These are phyloP conservation scores for Yueomyces sinensis DNA, from an alignment of 805 yeast species.

Conservation along the genomic window DNA sequence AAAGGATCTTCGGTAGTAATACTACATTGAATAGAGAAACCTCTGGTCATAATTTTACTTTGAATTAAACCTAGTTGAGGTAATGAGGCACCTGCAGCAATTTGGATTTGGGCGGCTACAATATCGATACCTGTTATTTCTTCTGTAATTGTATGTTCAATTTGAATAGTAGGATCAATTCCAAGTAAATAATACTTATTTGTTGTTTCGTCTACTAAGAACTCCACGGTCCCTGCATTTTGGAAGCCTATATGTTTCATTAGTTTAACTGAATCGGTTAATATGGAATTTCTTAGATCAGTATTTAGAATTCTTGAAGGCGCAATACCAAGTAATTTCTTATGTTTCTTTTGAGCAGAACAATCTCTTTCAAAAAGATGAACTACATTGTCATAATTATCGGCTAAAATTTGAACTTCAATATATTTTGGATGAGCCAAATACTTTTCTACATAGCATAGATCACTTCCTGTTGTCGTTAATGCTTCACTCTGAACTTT, in stretches of 20 bases:
- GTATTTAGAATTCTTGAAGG: constrained; percentile 84
- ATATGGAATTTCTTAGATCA: constrained; percentile 74
- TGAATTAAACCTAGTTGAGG: constrained; percentile 82
- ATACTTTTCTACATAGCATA: constrained; percentile 91
- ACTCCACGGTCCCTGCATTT: constrained; percentile 97
- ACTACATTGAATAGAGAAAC: constrained; percentile 98
- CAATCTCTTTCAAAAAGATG: constrained; percentile 95
- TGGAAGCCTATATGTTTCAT: constrained; percentile 78
- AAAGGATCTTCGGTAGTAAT: constrained; percentile 96
- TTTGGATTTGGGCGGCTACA: constrained; percentile 97
- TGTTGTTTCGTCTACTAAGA: constrained; percentile 79
- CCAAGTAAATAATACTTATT: constrained; percentile 92
- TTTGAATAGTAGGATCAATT: constrained; percentile 94
- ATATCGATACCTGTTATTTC: constrained; percentile 95
- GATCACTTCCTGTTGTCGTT: constrained; percentile 94
- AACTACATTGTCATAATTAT: constrained; percentile 81
- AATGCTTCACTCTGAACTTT: constrained; percentile 90
- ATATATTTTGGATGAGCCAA: constrained; percentile 90
- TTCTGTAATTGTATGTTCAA: constrained; percentile 95
- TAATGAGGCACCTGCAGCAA: constrained; percentile 93
- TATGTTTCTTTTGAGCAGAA: constrained; percentile 96
- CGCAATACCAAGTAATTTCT: constrained; percentile 94
- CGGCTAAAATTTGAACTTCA: constrained; percentile 91
- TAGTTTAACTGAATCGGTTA: constrained; percentile 83
- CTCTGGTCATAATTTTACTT: constrained; percentile 87